A percentile compares a stretch with the other conserved stretches of the same genome.
Conservation (phyloP, 2,329 filamentous ascomycete genomes). For the Fusarium sp. region DNA sequence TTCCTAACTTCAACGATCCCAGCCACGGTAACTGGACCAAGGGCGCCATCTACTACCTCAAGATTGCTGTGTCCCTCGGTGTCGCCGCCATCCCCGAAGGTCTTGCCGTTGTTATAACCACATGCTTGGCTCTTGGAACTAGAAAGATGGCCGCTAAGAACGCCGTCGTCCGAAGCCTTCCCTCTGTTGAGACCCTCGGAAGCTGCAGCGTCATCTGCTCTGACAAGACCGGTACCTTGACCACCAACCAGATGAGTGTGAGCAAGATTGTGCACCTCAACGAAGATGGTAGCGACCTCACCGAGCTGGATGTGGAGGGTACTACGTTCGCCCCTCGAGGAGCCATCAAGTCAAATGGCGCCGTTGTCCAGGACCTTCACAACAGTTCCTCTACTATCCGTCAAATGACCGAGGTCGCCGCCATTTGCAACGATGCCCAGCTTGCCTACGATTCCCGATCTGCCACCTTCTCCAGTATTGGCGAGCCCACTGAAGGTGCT, state of each 20-base stretch:
- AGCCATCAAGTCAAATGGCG: slow-evolving; percentile 73
- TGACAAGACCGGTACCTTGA: slow-evolving; percentile 97
- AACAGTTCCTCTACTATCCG: slow-evolving; percentile 78
- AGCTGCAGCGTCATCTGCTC: slow-evolving; percentile 99
- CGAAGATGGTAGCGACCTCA: slow-evolving; percentile 75
- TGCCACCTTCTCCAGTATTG: slow-evolving; percentile 80
- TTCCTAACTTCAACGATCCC: slow-evolving; percentile 94
- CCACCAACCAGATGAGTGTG: slow-evolving; percentile 99
- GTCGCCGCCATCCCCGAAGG: slow-evolving; percentile 98
- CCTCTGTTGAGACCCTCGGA: slow-evolving; percentile 95
- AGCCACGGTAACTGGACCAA: slow-evolving; percentile 94
- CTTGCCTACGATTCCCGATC: slow-evolving; percentile 83
- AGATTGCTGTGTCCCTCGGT: slow-evolving; percentile 97
- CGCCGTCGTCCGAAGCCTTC: slow-evolving; percentile 93
- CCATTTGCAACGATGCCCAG: slow-evolving; percentile 88
- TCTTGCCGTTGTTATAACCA: slow-evolving; percentile 98
- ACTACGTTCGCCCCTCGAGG: slow-evolving; percentile 91
- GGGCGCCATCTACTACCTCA: slow-evolving; percentile 98
- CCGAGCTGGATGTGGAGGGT: slow-evolving; percentile 89
- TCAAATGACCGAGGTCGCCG: slow-evolving; percentile 77
- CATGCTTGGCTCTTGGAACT: slow-evolving; percentile 93
- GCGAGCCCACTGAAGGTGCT: slow-evolving; percentile 95
- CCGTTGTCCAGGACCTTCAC: slow-evolving; percentile 72
- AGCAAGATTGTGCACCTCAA: slow-evolving; percentile 89
- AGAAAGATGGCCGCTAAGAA: slow-evolving; percentile 99